Percentiles rank a stretch among this genome's conserved stretches.
Conservation (phyloP, 2,329 filamentous ascomycete species). For the Microsporum audouinii region DNA sequence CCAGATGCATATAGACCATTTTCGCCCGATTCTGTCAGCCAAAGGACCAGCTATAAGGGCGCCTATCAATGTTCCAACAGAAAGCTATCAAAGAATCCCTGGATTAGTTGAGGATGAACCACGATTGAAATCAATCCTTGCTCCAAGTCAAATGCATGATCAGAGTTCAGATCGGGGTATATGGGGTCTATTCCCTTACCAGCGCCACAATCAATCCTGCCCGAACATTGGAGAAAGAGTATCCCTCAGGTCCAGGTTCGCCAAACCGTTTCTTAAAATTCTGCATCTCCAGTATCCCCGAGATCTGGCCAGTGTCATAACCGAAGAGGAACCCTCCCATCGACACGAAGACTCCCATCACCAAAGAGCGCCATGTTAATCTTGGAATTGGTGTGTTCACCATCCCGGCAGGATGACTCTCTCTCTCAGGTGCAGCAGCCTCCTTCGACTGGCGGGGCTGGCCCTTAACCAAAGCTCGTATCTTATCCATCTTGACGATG, state of each 20-base stretch:
- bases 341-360: conserved; percentile 36
- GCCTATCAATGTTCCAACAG: conserved; percentile 36
- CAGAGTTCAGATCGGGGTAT: not conserved
- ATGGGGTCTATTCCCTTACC: conserved; percentile 20
- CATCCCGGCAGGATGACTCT: conserved; percentile 6
- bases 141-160: not conserved
- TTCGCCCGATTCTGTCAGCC: conserved; percentile 36
- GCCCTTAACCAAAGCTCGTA: not conserved
- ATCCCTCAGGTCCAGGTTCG: conserved; percentile 24
- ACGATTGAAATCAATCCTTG: not conserved
- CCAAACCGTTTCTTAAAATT: conserved; percentile 35
- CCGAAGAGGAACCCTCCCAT: conserved; percentile 41
- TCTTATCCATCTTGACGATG: not conserved
- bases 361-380: conserved; percentile 33
- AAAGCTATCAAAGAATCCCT: conserved; percentile 22
- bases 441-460: not conserved
- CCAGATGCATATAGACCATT: conserved; percentile 36
- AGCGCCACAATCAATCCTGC: conserved; percentile 36
- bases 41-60: conserved; percentile 32
- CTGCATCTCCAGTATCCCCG: conserved; percentile 37
- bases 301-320: conserved; percentile 34
- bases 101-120: not conserved
- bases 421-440: conserved; percentile 7
- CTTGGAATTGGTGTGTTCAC: conserved; percentile 35
- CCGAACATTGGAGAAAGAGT: conserved; percentile 35